phyloP scores from a whole-genome alignment of 176 grass and related monocot genomes.

The Aegilops sharonensis region DNA sequence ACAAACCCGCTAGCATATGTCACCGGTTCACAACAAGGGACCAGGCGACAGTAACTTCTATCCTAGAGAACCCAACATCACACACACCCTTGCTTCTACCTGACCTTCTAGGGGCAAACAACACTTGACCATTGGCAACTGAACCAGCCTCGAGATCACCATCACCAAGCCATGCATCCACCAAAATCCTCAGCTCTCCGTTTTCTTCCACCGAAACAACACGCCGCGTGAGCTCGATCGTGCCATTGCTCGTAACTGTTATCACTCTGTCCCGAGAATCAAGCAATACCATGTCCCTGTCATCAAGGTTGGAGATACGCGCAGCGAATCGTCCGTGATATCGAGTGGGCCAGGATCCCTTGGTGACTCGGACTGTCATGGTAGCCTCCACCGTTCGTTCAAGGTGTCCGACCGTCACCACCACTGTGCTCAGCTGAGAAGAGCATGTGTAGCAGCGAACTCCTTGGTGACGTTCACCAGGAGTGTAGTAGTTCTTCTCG shows the following conservation, averaged over 20 bases:
- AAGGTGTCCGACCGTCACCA: not conserved
- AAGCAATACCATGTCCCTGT: not conserved
- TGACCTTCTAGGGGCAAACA: not conserved
- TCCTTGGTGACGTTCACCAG: not conserved
- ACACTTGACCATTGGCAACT: not conserved
- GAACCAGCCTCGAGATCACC: no score
- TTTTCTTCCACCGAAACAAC: not conserved
- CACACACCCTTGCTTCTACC: not conserved
- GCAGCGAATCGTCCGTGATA: not conserved
- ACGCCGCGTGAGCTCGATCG: not conserved
- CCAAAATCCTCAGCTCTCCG: not conserved
- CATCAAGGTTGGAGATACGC: not conserved
- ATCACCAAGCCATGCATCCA: not conserved
- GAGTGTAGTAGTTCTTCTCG: not conserved
- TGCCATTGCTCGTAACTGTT: not conserved
- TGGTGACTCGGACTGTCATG: not conserved
- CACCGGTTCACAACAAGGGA: not conserved
- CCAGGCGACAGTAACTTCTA: not conserved
- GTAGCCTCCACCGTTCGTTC: not conserved
- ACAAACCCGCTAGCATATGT: not conserved
- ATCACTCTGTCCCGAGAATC: not conserved
- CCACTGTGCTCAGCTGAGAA: not conserved
- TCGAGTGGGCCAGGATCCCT: not conserved
- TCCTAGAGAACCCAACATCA: constrained; percentile 8
- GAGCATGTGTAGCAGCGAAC: not conserved